Percentiles rank a stretch among this genome's conserved stretches.
Evolutionary conservation across 2,329 filamentous ascomycete species (phyloP).

Genomic region (Neopestalotiopsis clavispora): DNA sequence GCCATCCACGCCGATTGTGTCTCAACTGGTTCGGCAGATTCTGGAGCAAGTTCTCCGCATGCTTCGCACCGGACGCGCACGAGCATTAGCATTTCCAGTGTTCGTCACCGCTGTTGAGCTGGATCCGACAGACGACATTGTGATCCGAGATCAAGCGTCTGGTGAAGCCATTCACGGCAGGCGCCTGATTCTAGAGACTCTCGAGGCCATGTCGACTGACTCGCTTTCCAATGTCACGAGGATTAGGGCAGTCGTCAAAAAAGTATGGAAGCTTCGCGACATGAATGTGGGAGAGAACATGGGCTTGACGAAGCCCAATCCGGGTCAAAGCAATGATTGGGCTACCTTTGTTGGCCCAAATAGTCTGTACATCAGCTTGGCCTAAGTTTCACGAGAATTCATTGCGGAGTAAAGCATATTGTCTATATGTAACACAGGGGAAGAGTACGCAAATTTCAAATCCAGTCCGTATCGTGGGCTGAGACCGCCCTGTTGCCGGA

Average conservation of each 20-base stretch:
- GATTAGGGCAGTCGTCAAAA: conserved; percentile 50
- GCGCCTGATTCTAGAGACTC: conserved; percentile 42
- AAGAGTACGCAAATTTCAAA: background rate
- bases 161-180: conserved; percentile 36
- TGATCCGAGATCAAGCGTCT: conserved; percentile 32
- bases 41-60: conserved; percentile 38
- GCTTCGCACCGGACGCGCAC: conserved; percentile 35
- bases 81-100: conserved; percentile 46
- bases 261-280: conserved; percentile 52
- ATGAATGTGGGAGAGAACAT: conserved; percentile 22
- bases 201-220: conserved; percentile 44
- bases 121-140: conserved; percentile 37
- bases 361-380: conserved; percentile 32
- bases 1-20: conserved; percentile 40
- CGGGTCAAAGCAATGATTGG: conserved; percentile 29
- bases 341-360: conserved; percentile 32
- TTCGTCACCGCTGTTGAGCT: conserved; percentile 50
- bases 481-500: too few relatives aligned
- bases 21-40: conserved; percentile 36
- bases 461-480: background rate
- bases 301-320: background rate
- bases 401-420: background rate
- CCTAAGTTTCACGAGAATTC: conserved; percentile 6
- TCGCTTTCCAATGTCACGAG: conserved; percentile 48
- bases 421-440: background rate